These are phyloP conservation scores for Nakazawaea peltata DNA, from an alignment of 805 yeast genomes.

Conservation along the genomic window DNA sequence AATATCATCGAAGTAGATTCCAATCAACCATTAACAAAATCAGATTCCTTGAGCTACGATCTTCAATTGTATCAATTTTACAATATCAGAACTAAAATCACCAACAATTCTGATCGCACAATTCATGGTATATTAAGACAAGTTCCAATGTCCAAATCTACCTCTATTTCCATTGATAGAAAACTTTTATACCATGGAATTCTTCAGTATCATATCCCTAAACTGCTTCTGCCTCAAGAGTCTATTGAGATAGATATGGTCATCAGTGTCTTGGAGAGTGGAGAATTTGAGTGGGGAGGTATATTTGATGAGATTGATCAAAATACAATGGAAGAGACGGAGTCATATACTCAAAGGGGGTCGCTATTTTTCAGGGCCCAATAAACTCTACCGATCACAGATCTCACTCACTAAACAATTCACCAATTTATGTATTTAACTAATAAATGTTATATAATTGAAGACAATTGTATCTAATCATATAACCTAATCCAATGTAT, in stretches of 20 bases:
- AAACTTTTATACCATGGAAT: conserved; percentile 67
- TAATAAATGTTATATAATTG: not conserved
- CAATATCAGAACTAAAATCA: conserved; percentile 38
- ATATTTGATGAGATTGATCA: conserved; percentile 39
- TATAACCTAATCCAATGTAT: too few relatives aligned
- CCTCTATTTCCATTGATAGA: conserved; percentile 36
- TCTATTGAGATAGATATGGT: conserved; percentile 38
- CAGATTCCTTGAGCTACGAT: conserved; percentile 22
- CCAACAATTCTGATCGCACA: conserved; percentile 34
- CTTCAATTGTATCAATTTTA: conserved; percentile 41
- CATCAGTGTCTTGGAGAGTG: conserved; percentile 61
- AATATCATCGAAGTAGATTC: conserved; percentile 15
- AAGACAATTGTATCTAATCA: too few relatives aligned
- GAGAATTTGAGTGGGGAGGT: conserved; percentile 78
- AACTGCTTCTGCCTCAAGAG: conserved; percentile 33
- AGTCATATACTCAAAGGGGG: conserved; percentile 4
- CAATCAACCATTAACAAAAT: conserved; percentile 11
- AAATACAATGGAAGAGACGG: conserved; percentile 7
- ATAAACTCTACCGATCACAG: too few relatives aligned
- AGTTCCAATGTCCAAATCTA: conserved; percentile 33
- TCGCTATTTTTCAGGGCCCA: conserved; percentile 5
- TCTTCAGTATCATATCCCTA: conserved; percentile 45
- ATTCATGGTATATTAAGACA: conserved; percentile 55
- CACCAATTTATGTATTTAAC: not conserved
- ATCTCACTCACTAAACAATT: too few relatives aligned